Evolutionary conservation across 805 yeast genomes (phyloP), one percentile per base, ranked within the genome.

Genomic region (Candida dajiaensis): DNA sequence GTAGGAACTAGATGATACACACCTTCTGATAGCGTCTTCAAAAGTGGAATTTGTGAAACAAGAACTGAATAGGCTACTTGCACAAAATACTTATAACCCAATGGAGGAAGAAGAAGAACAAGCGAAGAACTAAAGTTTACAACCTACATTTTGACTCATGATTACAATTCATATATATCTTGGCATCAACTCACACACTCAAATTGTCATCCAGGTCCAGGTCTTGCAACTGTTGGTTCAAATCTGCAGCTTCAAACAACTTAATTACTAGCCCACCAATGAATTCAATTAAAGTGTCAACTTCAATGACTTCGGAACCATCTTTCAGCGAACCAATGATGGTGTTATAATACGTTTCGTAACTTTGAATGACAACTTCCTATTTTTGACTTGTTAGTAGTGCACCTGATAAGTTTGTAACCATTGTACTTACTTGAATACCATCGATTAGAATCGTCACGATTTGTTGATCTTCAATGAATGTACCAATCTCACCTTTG

Each of bases 1-100:
- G 8, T 12, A 84, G 65, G 98, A 94, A 56, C 73, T 92, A 38
- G 98, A 94, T 61, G 97, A 90, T 40, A 87, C 94, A 1, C 98
- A 94, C 64, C 66, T 92, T 18, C 70, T 94, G 50, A 84, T 92
- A 25, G 92, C 87, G 54, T 84, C 83, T 28, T 76, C 78, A 35
- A 85, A 83, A 66, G 86, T 92, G 2, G 83, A 80, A 21, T 81
- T 72, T 58, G 82, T 92, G 42, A 92, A 89, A 55, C 70, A 67
- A 44, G 96, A 92, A 63, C 73, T 92, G 53, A 88, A 86, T 60
- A 68, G 80, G 50, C 66, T 89, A 50, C 70, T 92, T 21, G 81
- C 95, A 2, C 81, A 86, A 63, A 94, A 92, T 61, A 81, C 92
- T 2, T 92, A 85, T 66, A 83, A 87, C 57, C 94, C 96, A 2